These are phyloP conservation scores for Erodium trifolium DNA, from an alignment of 441 rosid genomes.

Conservation along the genomic window DNA sequence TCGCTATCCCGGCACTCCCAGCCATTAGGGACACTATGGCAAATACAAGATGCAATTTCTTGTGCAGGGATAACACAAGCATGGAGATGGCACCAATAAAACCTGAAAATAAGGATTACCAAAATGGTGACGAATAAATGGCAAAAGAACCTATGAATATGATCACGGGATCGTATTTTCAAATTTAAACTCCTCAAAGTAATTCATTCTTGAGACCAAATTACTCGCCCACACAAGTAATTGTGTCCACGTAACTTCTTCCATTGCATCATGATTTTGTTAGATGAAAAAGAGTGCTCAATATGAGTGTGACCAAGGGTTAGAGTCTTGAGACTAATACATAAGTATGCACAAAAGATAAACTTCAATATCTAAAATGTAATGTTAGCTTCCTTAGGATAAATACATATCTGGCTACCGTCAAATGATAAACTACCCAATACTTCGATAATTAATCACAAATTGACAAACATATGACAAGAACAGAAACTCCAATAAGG, in stretches of 20 bases:
- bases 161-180: not conserved
- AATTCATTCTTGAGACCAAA: not conserved
- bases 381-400: not conserved
- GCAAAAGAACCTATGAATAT: not conserved
- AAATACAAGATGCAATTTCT: conserved; percentile 55
- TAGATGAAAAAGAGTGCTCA: not conserved
- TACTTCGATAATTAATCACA: too few species aligned
- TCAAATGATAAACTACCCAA: too few species aligned
- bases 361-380: not conserved
- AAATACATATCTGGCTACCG: not conserved
- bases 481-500: not conserved
- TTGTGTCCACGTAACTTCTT: not conserved
- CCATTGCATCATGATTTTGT: not conserved
- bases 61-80: conserved; percentile 59
- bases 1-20: conserved; percentile 68
- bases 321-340: not conserved
- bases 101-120: conserved; percentile 40
- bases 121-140: not conserved
- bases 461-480: not conserved
- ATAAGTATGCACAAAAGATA: not conserved
- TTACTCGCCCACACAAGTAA: not conserved
- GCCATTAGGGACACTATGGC: conserved; percentile 59
- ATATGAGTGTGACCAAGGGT: not conserved
- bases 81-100: conserved; percentile 56
- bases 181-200: not conserved